Conservation (phyloP, 257 asterid species). For the Verbascum thapsus region DNA sequence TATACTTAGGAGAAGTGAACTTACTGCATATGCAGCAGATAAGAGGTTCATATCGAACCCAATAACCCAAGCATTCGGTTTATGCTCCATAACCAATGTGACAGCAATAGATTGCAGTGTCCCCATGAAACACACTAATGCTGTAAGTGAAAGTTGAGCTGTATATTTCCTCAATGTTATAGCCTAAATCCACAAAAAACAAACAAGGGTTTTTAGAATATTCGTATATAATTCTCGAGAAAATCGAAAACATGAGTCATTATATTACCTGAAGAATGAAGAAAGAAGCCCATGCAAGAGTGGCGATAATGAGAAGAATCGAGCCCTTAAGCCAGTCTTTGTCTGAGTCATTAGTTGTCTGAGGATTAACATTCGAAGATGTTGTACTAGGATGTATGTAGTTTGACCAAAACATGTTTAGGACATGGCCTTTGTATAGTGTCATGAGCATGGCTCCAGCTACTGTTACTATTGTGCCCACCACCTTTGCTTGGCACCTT, state of each 20-base stretch:
- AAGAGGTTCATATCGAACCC: conserved; percentile 86
- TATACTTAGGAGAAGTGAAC: background rate
- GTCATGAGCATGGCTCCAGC: conserved; percentile 92
- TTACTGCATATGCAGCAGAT: conserved; percentile 98
- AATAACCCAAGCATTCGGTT: conserved; percentile 65
- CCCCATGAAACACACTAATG: conserved; percentile 85
- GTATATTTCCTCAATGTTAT: conserved; percentile 44
- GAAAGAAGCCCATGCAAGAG: conserved; percentile 92
- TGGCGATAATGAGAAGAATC: conserved; percentile 77
- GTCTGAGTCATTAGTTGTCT: conserved; percentile 38
- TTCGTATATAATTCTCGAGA: no score
- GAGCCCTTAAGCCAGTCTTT: conserved; percentile 89
- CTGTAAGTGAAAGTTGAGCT: conserved; percentile 74
- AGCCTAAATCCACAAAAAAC: background rate
- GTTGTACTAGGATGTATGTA: conserved; percentile 42
- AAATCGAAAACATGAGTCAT: no score
- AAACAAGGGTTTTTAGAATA: background rate
- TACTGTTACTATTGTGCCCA: conserved; percentile 70
- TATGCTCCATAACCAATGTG: conserved; percentile 78
- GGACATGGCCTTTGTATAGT: conserved; percentile 76
- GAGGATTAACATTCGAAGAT: conserved; percentile 28
- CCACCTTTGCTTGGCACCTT: conserved; percentile 76
- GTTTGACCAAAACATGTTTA: conserved; percentile 66
- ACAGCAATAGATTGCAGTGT: conserved; percentile 83
- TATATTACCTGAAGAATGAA: conserved; percentile 70